phyloP scores from a whole-genome alignment of 768 basidiomycete genomes.

The Mycena haematopus region DNA sequence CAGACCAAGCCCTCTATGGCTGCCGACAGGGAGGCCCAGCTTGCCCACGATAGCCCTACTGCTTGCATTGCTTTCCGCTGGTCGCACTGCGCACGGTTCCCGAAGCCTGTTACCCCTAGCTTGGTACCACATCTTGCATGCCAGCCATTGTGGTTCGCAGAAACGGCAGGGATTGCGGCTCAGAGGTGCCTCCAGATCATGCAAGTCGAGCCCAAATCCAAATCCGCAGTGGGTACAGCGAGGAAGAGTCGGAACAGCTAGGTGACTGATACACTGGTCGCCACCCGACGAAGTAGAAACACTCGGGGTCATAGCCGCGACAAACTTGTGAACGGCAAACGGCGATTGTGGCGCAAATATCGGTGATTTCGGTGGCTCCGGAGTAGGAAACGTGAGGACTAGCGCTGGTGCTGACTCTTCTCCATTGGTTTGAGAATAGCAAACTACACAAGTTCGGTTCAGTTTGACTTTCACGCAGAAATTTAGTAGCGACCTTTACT shows the following conservation, averaged over 20 bases:
- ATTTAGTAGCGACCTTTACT: background rate
- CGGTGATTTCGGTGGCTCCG: constrained; percentile 35
- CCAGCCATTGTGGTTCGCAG: constrained; percentile 32
- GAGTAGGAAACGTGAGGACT: constrained; percentile 42
- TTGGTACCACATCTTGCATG: constrained; percentile 32
- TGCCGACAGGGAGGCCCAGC: constrained; percentile 25
- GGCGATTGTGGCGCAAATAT: constrained; percentile 27
- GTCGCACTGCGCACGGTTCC: constrained; percentile 20
- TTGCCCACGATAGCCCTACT: constrained; percentile 22
- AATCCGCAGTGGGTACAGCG: constrained; percentile 31
- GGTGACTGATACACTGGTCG: background rate
- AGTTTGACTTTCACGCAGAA: background rate
- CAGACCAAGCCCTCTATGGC: constrained; percentile 23
- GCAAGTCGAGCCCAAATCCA: constrained; percentile 27
- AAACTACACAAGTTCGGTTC: background rate
- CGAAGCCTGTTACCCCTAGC: constrained; percentile 16
- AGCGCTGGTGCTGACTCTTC: constrained; percentile 36
- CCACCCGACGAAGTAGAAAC: background rate
- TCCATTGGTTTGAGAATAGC: constrained; percentile 7
- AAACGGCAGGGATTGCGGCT: constrained; percentile 24
- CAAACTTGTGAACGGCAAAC: constrained; percentile 22
- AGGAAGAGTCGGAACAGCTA: constrained; percentile 28
- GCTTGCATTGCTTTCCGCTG: constrained; percentile 24
- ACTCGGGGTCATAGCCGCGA: constrained; percentile 7
- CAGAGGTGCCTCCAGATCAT: constrained; percentile 25